Conservation (phyloP, 805 yeast species). For the Scheffersomyces ergatensis region DNA sequence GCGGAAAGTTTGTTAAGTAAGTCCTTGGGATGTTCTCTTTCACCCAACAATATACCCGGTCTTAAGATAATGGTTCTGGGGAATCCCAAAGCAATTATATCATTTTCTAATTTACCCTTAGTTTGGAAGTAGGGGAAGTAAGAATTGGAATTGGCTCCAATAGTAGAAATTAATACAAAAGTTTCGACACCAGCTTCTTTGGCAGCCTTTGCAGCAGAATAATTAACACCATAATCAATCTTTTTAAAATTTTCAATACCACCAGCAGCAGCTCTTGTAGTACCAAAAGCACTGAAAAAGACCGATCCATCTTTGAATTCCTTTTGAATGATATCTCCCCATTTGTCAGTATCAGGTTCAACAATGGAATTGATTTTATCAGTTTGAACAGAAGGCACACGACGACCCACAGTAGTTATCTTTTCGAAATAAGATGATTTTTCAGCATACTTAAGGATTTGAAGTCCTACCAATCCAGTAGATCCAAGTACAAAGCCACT, state of each 20-base stretch:
- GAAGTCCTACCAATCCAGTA: conserved; percentile 75
- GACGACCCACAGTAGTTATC: conserved; percentile 53
- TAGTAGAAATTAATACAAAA: conserved; percentile 63
- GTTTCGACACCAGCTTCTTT: conserved; percentile 66
- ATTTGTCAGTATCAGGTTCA: conserved; percentile 46
- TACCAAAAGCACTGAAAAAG: conserved; percentile 69
- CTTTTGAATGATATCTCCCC: conserved; percentile 44
- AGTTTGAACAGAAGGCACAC: conserved; percentile 30
- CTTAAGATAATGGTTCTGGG: conserved; percentile 71
- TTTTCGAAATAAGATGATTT: conserved; percentile 31
- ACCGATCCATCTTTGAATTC: conserved; percentile 34
- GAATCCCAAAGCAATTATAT: conserved; percentile 58
- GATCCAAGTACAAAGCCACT: conserved; percentile 52
- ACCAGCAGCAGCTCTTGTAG: conserved; percentile 74
- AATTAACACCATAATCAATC: conserved; percentile 74
- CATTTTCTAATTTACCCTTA: conserved; percentile 78
- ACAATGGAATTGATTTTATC: conserved; percentile 37
- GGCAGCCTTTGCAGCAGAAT: conserved; percentile 70
- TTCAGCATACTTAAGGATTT: conserved; percentile 47
- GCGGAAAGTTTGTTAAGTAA: conserved; percentile 27
- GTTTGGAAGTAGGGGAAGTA: conserved; percentile 58
- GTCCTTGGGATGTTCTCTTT: conserved; percentile 46
- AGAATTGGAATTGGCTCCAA: conserved; percentile 61
- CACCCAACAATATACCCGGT: conserved; percentile 76
- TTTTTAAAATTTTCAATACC: conserved; percentile 63